Percentiles rank a stretch among this genome's conserved stretches.
Evolutionary conservation across 148 eudicot genomes (phyloP).

Genomic region (Arctostaphylos glauca): DNA sequence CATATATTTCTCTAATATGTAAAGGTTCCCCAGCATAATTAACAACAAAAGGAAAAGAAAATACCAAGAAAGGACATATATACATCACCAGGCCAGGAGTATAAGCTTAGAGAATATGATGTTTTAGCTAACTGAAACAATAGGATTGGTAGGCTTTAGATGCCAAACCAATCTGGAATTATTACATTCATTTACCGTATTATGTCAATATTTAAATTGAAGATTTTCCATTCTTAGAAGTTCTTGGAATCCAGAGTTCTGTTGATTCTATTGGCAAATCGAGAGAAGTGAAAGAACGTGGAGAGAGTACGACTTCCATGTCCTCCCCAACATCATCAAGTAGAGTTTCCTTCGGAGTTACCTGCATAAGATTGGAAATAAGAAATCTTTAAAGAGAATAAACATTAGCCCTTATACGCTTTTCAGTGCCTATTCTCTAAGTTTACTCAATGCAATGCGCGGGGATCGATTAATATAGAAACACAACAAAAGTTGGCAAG

Average conservation of each 20-base stretch:
- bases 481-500: neutral
- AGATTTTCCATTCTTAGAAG: constrained; percentile 24
- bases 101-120: neutral
- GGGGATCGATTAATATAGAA: neutral
- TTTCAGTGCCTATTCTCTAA: neutral
- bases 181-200: neutral
- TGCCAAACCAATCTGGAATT: neutral
- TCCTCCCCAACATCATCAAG: constrained; percentile 32
- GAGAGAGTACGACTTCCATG: constrained; percentile 41
- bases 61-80: neutral
- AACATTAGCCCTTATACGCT: neutral
- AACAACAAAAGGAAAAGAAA: neutral
- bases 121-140: neutral
- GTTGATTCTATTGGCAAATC: constrained; percentile 46
- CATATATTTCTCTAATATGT: neutral
- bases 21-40: neutral
- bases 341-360: constrained; percentile 31
- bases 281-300: constrained; percentile 59
- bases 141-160: neutral
- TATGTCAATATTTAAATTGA: constrained; percentile 20
- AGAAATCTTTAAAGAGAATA: neutral
- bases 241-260: constrained; percentile 22
- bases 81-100: neutral
- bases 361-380: constrained; percentile 30
- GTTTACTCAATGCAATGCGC: neutral